Base-by-base conservation (phyloP, 257 asterid species). In the Jacaranda mimosifolia region DNA sequence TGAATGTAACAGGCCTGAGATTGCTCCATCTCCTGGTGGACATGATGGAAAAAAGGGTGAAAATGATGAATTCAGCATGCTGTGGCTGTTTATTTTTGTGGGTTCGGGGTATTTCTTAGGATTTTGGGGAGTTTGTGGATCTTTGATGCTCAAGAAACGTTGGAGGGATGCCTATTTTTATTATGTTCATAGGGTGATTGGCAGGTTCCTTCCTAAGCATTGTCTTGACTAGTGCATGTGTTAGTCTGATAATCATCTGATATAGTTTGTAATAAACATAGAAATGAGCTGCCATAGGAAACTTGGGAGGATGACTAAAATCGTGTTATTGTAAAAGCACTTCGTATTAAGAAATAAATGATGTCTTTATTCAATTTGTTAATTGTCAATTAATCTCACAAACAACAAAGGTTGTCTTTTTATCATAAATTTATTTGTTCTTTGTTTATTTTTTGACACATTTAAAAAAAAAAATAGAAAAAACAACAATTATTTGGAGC, bases 101-200 rank as follows among this genome's bases (percentile, higher is more conserved):
- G 86, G 58, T 26, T 7, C 72, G 53, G 88, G 88, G 52, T 79
- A 49, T 46, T 56, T 76, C 14, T 40, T 71, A 0, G 86, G 81
- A 9, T 82, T 81, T 64, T 76, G 88, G 86, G 70, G 74, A 17
- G n/a, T 79, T 56, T 82, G 79, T 72, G 87, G 83, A 26, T 35
- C 68, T 66, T 57, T 79, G 82, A n/a, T 72, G 21, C 9, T 85
- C 77, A 82, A 81, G 69, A 63, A 68, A 67, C 58, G 39, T 19
- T 85, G 86, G 86, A 75, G 88, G 75, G 69, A 53, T 72, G 82
- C 70, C 12, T 81, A 75, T 66, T 79, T 77, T 36, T 3, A 21
- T 35, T 58, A 42, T 39, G 72, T 4, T 9, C 79, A 63, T 18
- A 68, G 55, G 56, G 26, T 46, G 13, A 38, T 58, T 4, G 18